Conservation (phyloP, 164 flowering plant genomes). For the Stephania cephalantha region DNA sequence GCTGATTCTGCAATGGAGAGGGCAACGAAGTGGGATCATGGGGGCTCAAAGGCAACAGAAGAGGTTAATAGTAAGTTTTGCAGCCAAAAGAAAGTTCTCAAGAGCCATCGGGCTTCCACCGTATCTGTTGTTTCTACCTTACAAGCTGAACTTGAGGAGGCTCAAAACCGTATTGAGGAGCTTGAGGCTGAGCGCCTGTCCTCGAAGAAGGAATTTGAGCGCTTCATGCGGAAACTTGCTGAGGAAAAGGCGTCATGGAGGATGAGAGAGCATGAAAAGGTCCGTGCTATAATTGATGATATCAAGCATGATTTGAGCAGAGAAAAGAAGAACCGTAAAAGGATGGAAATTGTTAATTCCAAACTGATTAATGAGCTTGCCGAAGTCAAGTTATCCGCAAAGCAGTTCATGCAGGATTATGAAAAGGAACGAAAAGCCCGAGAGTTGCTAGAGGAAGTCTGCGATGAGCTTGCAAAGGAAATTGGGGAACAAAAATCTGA, state of each 20-base stretch:
- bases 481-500: constrained; percentile 57
- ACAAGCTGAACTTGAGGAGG: constrained; percentile 67
- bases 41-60: constrained; percentile 42
- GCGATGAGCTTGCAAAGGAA: constrained; percentile 70
- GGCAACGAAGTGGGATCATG: constrained; percentile 96
- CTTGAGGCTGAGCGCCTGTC: constrained; percentile 70
- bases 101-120: constrained; percentile 43
- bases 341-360: constrained; percentile 69
- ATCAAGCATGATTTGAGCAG: constrained; percentile 52
- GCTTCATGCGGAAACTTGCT: constrained; percentile 63
- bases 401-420: constrained; percentile 73
- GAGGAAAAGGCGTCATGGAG: constrained; percentile 84
- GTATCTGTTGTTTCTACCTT: constrained; percentile 54
- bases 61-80: constrained; percentile 34
- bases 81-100: constrained; percentile 41
- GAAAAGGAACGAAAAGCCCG: constrained; percentile 75
- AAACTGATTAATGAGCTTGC: constrained; percentile 80
- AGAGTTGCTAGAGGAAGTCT: constrained; percentile 59
- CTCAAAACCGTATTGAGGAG: constrained; percentile 58
- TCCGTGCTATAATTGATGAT: constrained; percentile 70
- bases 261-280: constrained; percentile 82
- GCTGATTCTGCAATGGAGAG: constrained; percentile 79
- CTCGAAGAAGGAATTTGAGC: constrained; percentile 79
- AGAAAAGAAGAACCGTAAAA: constrained; percentile 74
- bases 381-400: constrained; percentile 64